Evolutionary conservation across 2,329 filamentous ascomycete genomes (phyloP), one percentile per base, ranked within the genome.

Genomic region (Thelonectria discophora): DNA sequence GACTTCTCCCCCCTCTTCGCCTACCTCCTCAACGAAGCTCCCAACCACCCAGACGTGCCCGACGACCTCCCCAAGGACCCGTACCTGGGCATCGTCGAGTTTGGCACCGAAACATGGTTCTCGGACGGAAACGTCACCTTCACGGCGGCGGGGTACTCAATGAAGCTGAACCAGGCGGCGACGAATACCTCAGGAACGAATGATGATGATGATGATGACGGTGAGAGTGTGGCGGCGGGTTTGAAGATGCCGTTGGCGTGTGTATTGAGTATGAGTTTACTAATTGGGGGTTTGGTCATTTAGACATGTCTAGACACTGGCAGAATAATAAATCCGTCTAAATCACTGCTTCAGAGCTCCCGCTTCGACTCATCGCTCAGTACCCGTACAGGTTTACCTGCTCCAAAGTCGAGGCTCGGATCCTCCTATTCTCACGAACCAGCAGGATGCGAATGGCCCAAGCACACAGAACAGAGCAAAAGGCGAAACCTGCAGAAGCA

Each of bases 381-480:
- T 78, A 79, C 8, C 76, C 77, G 17, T 79, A 78, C 12, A 79
- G 55, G 51, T 79, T 79, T 18, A 75, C 72, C 13, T 73, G 70
- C 52, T 77, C 76, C 1, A 66, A 65, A 0, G 67, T 74, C 0
- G 75, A 76, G 2, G 71, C 72, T 1, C 71, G 70, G 30, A 80
- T 77, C 60, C 74, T 78, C 52, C 72, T 74, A 67, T 84, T 83
- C 64, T 79, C 75, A 20, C 74, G 73, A 27, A 78, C 74, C 58
- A 83, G 65, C 62, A 80, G 67, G 11, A 73, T 53, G 9, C 77
- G 76, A 56, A 82, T 78, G 7, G 75, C 64, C 81, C 81, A 83
- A 1, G 80, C 81, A 24, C 76, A 78, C 1, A 66, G 59, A 11
- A 78, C 74, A 0, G 76, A 74, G 18, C 73, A 71, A 6, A 77